phyloP scores from a whole-genome alignment of 495 filamentous ascomycete species.

The Neurospora sp. region DNA sequence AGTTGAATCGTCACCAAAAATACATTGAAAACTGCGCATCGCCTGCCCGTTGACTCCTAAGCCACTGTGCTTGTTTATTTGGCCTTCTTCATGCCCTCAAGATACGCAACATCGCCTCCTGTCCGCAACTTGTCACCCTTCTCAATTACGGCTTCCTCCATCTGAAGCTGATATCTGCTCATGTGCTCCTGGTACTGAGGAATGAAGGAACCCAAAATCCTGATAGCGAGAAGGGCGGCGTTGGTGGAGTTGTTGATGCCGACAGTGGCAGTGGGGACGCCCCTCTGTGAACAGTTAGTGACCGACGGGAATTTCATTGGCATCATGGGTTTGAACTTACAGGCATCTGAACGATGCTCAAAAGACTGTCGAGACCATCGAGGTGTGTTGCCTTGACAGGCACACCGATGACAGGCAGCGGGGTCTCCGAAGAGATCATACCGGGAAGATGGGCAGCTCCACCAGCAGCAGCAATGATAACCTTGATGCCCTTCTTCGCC shows the following conservation, averaged over 20 bases:
- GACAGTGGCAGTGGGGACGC: slow-evolving; percentile 78
- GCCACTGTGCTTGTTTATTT: not conserved
- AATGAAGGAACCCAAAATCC: slow-evolving; percentile 68
- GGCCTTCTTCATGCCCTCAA: slow-evolving; percentile 17
- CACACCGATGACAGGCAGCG: slow-evolving; percentile 87
- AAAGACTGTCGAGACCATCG: slow-evolving; percentile 81
- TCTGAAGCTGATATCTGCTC: slow-evolving; percentile 51
- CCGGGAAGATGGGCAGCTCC: slow-evolving; percentile 88
- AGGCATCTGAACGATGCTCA: slow-evolving; percentile 93
- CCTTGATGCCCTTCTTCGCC: slow-evolving; percentile 60
- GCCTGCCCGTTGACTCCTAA: not conserved
- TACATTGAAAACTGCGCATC: not conserved
- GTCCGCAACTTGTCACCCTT: slow-evolving; percentile 58
- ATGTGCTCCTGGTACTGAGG: slow-evolving; percentile 48
- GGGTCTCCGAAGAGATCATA: slow-evolving; percentile 78
- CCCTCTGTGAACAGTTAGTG: slow-evolving; percentile 27
- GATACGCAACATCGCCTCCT: slow-evolving; percentile 61
- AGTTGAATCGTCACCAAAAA: not conserved
- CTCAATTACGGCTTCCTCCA: slow-evolving; percentile 52
- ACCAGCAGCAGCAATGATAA: slow-evolving; percentile 91
- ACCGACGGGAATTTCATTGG: not conserved
- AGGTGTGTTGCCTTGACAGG: slow-evolving; percentile 79
- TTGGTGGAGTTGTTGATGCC: slow-evolving; percentile 92
- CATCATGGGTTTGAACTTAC: slow-evolving; percentile 11
- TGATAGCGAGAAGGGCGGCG: slow-evolving; percentile 76